A percentile compares a stretch with the other conserved stretches of the same genome.
Evolutionary conservation across 345 rosid genomes (phyloP).

Genomic region (Aurinia saxatilis): DNA sequence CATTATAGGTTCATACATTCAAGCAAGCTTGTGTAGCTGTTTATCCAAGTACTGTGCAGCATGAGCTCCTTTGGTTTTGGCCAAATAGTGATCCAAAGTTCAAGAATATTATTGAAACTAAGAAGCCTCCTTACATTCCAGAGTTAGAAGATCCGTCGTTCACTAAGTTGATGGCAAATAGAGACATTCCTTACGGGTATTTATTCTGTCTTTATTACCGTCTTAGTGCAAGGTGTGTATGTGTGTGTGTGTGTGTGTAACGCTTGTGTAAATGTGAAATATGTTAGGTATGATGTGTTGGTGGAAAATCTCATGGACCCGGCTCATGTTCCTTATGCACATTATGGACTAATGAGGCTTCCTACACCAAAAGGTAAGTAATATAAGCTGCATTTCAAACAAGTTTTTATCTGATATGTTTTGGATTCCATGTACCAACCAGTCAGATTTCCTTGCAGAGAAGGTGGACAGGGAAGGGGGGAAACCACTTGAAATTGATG

Average conservation of each 20-base stretch:
- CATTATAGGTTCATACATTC: conserved; percentile 52
- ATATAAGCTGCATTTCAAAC: neutral
- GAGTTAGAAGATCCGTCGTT: conserved; percentile 76
- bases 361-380: conserved; percentile 34
- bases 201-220: neutral
- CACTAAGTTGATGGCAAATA: conserved; percentile 47
- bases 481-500: conserved; percentile 49
- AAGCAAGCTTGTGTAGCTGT: conserved; percentile 71
- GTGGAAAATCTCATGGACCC: conserved; percentile 91
- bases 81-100: conserved; percentile 67
- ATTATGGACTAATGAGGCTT: conserved; percentile 57
- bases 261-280: neutral
- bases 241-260: too few species aligned
- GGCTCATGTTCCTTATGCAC: conserved; percentile 92
- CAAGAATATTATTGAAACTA: conserved; percentile 50
- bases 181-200: conserved; percentile 84
- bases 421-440: neutral
- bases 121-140: conserved; percentile 70
- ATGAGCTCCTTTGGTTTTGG: conserved; percentile 92
- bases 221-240: too few species aligned
- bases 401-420: neutral
- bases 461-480: conserved; percentile 91
- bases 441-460: conserved; percentile 31
- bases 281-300: conserved; percentile 71
- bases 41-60: conserved; percentile 69